Evolutionary conservation across 2,329 filamentous ascomycete species (phyloP).

Genomic region (Clonostachys rhizophaga): DNA sequence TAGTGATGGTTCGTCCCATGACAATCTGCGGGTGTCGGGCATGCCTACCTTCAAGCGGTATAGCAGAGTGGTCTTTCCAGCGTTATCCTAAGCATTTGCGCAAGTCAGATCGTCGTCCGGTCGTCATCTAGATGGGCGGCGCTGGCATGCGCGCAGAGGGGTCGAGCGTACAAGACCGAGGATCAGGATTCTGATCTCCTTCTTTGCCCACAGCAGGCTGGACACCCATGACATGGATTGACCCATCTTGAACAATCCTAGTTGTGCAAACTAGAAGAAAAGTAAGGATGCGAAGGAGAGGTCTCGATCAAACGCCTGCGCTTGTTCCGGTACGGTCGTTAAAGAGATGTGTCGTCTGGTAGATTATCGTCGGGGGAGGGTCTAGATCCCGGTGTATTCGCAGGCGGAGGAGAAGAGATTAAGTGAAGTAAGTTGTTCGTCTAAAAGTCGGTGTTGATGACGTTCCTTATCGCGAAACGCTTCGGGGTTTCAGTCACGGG

Average conservation of each 20-base stretch:
- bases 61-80: slow-evolving; percentile 93
- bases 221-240: slow-evolving; percentile 66
- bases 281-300: too few relatives aligned
- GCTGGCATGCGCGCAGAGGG: not conserved
- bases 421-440: too few relatives aligned
- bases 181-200: slow-evolving; percentile 96
- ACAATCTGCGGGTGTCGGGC: not conserved
- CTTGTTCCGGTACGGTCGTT: too few relatives aligned
- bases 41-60: slow-evolving; percentile 85
- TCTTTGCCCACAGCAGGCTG: slow-evolving; percentile 80
- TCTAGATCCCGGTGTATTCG: not conserved
- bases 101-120: slow-evolving; percentile 1
- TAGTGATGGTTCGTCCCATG: not conserved
- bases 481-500: too few relatives aligned
- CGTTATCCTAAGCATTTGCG: slow-evolving; percentile 69
- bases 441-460: too few relatives aligned
- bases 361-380: not conserved
- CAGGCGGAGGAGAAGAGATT: not conserved
- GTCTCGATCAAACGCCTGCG: too few relatives aligned
- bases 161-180: slow-evolving; percentile 68
- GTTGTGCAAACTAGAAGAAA: too few relatives aligned
- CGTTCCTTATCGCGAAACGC: too few relatives aligned
- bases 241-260: slow-evolving; percentile 45
- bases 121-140: not conserved
- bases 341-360: too few relatives aligned